Evolutionary conservation across 2,329 filamentous ascomycete species (phyloP).

Genomic region (Erysiphe pisi): DNA sequence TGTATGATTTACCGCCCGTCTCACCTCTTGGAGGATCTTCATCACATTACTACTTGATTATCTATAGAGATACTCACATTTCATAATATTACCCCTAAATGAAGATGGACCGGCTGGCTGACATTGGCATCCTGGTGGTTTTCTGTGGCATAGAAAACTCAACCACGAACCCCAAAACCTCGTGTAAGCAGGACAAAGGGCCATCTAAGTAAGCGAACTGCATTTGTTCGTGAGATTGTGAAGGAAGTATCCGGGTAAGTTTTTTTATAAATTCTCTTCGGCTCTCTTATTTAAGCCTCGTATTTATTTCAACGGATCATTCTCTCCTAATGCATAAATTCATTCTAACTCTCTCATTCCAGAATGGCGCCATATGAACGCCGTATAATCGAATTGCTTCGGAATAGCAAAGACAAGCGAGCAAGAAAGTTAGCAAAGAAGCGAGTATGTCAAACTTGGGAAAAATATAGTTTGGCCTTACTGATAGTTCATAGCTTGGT

Average conservation of each 20-base stretch:
- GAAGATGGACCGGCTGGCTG: constrained; percentile 43
- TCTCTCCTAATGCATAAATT: constrained; percentile 28
- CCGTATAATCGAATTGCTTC: constrained; percentile 96
- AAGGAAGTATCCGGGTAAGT: constrained; percentile 93
- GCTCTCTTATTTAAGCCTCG: no score
- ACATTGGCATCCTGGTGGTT: constrained; percentile 29
- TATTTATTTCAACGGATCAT: constrained; percentile 32
- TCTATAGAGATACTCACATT: no score
- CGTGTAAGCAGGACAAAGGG: constrained; percentile 83
- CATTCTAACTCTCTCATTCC: constrained; percentile 21
- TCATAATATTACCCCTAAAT: constrained; percentile 5
- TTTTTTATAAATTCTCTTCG: no score
- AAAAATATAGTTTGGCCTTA: background rate
- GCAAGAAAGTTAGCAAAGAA: constrained; percentile 99
- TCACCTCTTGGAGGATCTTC: constrained; percentile 68
- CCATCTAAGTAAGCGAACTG: constrained; percentile 89
- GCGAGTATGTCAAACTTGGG: constrained; percentile 54
- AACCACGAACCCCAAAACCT: constrained; percentile 63
- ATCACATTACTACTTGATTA: constrained; percentile 31
- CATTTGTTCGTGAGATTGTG: constrained; percentile 93
- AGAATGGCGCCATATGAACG: constrained; percentile 93
- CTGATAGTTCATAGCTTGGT: constrained; percentile 56
- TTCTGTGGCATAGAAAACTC: constrained; percentile 59
- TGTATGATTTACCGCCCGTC: constrained; percentile 46
- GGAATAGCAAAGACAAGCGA: constrained; percentile 99